Evolutionary conservation across 2,329 filamentous ascomycete genomes (phyloP).

Genomic region (Colletotrichum sp.): DNA sequence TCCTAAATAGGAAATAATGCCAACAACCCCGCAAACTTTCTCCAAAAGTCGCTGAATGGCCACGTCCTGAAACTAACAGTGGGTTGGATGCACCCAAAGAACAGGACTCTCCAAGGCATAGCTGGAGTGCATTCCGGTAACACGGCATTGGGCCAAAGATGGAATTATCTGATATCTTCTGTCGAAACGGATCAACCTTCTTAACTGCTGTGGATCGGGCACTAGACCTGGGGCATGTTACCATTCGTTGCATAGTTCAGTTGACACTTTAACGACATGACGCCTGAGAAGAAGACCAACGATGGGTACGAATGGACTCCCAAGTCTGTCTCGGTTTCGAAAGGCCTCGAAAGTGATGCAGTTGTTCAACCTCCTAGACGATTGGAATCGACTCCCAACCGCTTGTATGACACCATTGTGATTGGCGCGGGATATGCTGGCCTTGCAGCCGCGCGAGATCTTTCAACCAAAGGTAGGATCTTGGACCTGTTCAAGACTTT

Average conservation of each 20-base stretch:
- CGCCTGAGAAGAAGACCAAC: neutral
- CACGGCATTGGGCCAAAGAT: neutral
- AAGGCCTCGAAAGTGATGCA: neutral
- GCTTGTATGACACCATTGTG: slow-evolving; percentile 22
- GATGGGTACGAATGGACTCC: neutral
- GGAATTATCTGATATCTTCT: neutral
- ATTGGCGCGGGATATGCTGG: slow-evolving; percentile 26
- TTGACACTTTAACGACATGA: neutral
- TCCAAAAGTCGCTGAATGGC: neutral
- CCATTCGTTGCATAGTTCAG: neutral
- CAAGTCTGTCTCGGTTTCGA: neutral
- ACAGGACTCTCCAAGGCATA: neutral
- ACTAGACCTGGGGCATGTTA: neutral
- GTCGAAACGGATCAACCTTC: neutral
- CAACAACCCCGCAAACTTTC: neutral
- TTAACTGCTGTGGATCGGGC: neutral
- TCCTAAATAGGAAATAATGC: neutral
- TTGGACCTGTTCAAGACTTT: neutral
- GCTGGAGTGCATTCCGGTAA: neutral
- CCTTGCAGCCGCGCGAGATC: slow-evolving; percentile 22
- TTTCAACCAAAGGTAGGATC: neutral
- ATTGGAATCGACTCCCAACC: neutral
- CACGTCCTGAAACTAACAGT: neutral
- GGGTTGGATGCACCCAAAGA: neutral
- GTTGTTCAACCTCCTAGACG: neutral